A percentile compares a stretch with the other conserved stretches of the same genome.
Evolutionary conservation across 129 eudicot genomes (phyloP).

Genomic region (Solidago caesia): DNA sequence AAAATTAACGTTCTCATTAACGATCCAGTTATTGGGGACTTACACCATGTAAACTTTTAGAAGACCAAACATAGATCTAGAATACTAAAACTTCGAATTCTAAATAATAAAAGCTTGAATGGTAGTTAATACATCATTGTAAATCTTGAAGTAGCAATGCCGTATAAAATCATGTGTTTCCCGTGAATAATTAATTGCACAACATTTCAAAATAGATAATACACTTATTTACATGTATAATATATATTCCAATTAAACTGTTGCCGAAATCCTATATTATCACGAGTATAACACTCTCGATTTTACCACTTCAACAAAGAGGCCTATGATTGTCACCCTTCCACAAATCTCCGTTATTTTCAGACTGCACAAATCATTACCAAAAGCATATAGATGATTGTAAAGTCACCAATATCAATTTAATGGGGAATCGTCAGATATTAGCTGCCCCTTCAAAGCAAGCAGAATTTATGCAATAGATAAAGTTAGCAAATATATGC

Average conservation of each 20-base stretch:
- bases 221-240: too few species aligned
- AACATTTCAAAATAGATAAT: too few species aligned
- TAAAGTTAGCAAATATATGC: not conserved
- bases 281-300: too few species aligned
- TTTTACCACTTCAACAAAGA: not conserved
- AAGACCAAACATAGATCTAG: not conserved
- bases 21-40: too few species aligned
- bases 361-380: too few species aligned
- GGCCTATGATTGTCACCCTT: not conserved
- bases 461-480: slow-evolving; percentile 1
- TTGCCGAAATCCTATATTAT: too few species aligned
- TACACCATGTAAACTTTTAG: slow-evolving; percentile 1
- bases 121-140: not conserved
- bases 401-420: not conserved
- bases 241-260: too few species aligned
- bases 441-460: not conserved
- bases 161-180: too few species aligned
- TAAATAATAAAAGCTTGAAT: not conserved
- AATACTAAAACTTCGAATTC: not conserved
- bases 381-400: not conserved
- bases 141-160: not conserved
- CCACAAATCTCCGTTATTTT: not conserved
- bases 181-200: too few species aligned
- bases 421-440: slow-evolving; percentile 5
- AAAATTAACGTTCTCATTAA: too few species aligned